These are phyloP conservation scores for Patellaria atrata DNA, from an alignment of 495 filamentous ascomycete genomes.

Conservation along the genomic window DNA sequence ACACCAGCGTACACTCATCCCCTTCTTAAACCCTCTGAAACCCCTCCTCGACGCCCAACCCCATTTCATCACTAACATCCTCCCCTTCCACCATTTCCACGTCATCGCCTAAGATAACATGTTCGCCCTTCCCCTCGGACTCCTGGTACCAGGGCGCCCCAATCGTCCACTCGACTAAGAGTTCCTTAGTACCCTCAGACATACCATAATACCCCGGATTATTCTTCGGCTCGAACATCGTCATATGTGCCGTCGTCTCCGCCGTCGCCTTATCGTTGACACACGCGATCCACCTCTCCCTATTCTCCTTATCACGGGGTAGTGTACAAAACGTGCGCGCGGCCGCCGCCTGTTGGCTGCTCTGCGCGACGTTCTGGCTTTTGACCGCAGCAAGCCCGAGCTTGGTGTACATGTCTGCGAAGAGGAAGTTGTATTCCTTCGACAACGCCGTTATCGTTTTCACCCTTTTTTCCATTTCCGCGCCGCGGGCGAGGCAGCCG, in stretches of 20 bases:
- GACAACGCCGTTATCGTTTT: constrained; percentile 41
- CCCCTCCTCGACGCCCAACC: too few relatives aligned
- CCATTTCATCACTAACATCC: constrained; percentile 11
- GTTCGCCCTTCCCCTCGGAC: constrained; percentile 8
- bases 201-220: constrained; percentile 69
- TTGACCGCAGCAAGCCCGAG: constrained; percentile 45
- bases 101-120: too few relatives aligned
- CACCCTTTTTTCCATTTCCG: constrained; percentile 60
- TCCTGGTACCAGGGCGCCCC: constrained; percentile 22
- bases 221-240: constrained; percentile 69
- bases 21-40: constrained; percentile 8
- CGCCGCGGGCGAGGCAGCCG: constrained; percentile 63
- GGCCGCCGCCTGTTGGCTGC: constrained; percentile 36
- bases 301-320: constrained; percentile 40
- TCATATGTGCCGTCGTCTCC: constrained; percentile 71
- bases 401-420: constrained; percentile 69
- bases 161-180: constrained; percentile 42
- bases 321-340: constrained; percentile 75
- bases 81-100: constrained; percentile 2
- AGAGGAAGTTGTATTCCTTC: constrained; percentile 43
- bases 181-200: constrained; percentile 47
- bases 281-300: constrained; percentile 43
- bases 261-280: constrained; percentile 66
- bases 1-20: too few relatives aligned
- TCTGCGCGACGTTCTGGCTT: constrained; percentile 28